phyloP scores from a whole-genome alignment of 2,329 filamentous ascomycete species.

The Pseudocercospora ulei region DNA sequence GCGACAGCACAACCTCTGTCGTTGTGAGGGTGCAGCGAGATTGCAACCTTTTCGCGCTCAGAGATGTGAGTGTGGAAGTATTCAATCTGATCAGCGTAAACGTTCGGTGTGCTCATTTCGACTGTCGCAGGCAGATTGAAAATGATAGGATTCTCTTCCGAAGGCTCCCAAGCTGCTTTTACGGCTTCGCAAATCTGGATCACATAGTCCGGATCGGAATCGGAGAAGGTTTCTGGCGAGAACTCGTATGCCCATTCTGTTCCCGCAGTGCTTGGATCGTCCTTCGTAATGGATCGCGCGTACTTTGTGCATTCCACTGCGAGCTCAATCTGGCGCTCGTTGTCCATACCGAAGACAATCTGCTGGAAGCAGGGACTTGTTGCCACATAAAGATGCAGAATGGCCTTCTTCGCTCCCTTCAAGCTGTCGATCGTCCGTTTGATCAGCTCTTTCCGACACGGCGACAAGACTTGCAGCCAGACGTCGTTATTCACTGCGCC shows the following conservation, averaged over 20 bases:
- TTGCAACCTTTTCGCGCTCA: slow-evolving; percentile 75
- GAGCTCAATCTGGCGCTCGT: slow-evolving; percentile 69
- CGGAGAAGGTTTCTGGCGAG: slow-evolving; percentile 81
- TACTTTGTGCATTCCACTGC: slow-evolving; percentile 79
- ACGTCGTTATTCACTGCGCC: slow-evolving; percentile 80
- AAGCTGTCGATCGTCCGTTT: slow-evolving; percentile 79
- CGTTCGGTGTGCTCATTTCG: slow-evolving; percentile 86
- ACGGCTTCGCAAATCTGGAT: slow-evolving; percentile 82
- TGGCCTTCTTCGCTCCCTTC: slow-evolving; percentile 80
- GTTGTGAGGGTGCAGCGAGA: slow-evolving; percentile 90
- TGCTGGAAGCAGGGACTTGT: slow-evolving; percentile 92
- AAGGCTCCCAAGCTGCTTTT: slow-evolving; percentile 84
- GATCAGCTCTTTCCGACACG: slow-evolving; percentile 86
- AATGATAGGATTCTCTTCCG: slow-evolving; percentile 70
- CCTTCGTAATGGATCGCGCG: slow-evolving; percentile 82
- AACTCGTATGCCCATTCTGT: slow-evolving; percentile 74
- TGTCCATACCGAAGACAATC: slow-evolving; percentile 78
- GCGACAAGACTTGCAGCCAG: slow-evolving; percentile 81
- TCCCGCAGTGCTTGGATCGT: slow-evolving; percentile 48
- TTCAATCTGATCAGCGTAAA: slow-evolving; percentile 93
- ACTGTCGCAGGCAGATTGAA: slow-evolving; percentile 96
- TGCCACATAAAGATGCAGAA: slow-evolving; percentile 91
- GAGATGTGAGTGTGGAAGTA: slow-evolving; percentile 82
- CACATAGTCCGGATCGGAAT: slow-evolving; percentile 74
- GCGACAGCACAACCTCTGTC: slow-evolving; percentile 84